Evolutionary conservation across 1,284 basidiomycete species (phyloP).

Genomic region (Malassezia obtusa): DNA sequence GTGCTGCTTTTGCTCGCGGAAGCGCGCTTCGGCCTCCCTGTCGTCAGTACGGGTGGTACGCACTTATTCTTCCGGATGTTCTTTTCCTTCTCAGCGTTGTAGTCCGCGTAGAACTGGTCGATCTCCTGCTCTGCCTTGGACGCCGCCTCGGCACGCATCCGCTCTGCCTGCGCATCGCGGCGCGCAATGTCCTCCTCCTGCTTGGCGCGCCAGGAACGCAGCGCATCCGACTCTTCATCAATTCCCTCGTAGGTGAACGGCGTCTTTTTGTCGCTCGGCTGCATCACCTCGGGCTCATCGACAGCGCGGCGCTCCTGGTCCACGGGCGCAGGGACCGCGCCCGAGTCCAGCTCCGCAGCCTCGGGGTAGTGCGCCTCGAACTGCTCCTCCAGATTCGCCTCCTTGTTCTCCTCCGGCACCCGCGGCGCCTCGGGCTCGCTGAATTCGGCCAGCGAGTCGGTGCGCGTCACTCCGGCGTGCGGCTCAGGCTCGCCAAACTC

Average conservation of each 20-base stretch:
- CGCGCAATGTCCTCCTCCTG: slow-evolving; percentile 75
- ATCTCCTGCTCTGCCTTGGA: slow-evolving; percentile 81
- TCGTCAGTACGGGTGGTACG: slow-evolving; percentile 52
- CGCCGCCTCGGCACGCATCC: slow-evolving; percentile 73
- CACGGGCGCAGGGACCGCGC: background rate
- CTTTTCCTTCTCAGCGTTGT: slow-evolving; percentile 80
- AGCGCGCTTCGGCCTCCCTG: slow-evolving; percentile 79
- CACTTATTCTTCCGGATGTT: slow-evolving; percentile 84
- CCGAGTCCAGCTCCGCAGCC: background rate
- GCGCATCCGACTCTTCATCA: slow-evolving; percentile 34
- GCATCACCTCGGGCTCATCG: background rate
- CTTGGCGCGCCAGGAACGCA: slow-evolving; percentile 66
- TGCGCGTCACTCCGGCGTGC: background rate
- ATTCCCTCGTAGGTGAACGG: slow-evolving; percentile 20
- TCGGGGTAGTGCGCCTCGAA: slow-evolving; percentile 80
- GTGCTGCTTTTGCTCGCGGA: slow-evolving; percentile 62
- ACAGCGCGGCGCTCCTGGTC: background rate
- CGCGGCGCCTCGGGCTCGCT: background rate
- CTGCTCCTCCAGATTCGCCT: background rate
- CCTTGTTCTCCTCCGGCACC: background rate
- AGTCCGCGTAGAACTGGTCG: slow-evolving; percentile 91
- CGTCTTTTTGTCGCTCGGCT: background rate
- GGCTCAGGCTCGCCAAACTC: slow-evolving; percentile 48
- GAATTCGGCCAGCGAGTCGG: background rate
- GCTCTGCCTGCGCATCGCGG: slow-evolving; percentile 68